phyloP scores from a whole-genome alignment of 2,329 filamentous ascomycete species.

The Colletotrichum theobromicola region DNA sequence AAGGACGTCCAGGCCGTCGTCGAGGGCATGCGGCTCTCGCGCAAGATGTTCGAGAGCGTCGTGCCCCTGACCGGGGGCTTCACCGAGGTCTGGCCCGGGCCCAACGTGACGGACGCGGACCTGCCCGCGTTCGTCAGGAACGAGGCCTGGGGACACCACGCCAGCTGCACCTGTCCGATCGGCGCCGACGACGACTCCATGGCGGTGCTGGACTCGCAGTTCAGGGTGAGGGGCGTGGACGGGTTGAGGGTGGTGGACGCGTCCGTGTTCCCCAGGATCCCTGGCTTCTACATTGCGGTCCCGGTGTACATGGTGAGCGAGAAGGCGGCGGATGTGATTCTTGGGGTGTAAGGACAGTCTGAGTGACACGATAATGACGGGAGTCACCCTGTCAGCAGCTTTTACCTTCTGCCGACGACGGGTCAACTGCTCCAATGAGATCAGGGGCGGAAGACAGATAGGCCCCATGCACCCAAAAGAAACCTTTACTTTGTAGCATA shows the following conservation, averaged over 20 bases:
- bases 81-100: slow-evolving; percentile 36
- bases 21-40: slow-evolving; percentile 50
- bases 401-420: background rate
- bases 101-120: slow-evolving; percentile 43
- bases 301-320: slow-evolving; percentile 61
- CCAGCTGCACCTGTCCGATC: slow-evolving; percentile 59
- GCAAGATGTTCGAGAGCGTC: slow-evolving; percentile 34
- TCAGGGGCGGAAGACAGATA: background rate
- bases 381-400: background rate
- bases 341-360: background rate
- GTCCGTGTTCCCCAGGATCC: slow-evolving; percentile 56
- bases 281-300: slow-evolving; percentile 52
- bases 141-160: slow-evolving; percentile 63
- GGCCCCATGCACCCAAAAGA: background rate
- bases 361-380: background rate
- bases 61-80: slow-evolving; percentile 31
- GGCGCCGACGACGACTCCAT: slow-evolving; percentile 54
- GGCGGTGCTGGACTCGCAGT: slow-evolving; percentile 60
- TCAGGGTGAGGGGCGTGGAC: slow-evolving; percentile 58
- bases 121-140: slow-evolving; percentile 53
- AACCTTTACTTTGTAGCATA: background rate
- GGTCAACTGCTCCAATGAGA: background rate
- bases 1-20: slow-evolving; percentile 49
- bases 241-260: slow-evolving; percentile 66
- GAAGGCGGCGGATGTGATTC: slow-evolving; percentile 48